Evolutionary conservation across 345 rosid genomes (phyloP), one percentile per base, ranked within the genome.

Genomic region (Arabidopsis arenosa): DNA sequence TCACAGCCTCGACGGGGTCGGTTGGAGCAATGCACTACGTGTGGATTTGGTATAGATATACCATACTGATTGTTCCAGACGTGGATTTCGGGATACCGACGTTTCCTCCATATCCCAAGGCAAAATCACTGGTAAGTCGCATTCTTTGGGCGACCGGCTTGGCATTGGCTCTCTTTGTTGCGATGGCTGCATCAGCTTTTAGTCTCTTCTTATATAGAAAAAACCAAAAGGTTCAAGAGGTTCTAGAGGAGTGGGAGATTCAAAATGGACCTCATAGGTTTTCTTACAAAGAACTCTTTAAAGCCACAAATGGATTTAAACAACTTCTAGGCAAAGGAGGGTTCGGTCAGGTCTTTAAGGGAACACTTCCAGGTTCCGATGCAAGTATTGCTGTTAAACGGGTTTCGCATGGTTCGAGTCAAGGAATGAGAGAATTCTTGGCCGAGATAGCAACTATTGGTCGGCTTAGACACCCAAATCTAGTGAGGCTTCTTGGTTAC

Each of bases 31-130:
- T 76, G 5, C 89, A 87, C 1, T 87, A 84, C 54, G 33, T 88
- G 33, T 75, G 48, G 37, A 75, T 85, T 3, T 90, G 92, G 90
- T 21, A 18, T 33, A 0, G 0, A 0, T 44, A 66, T 72, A 66
- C 23, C 23, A 23, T n/a, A 30, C 54, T 68, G 7, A 79, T 84
- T 41, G 66, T 66, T 53, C 70, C 69, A 52, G 0, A 14, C 0
- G 66, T 70, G 39, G 80, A 84, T 14, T 69, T 80, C 9, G 30
- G 1, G 1, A 14, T 56, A 63, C 43, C 69, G 41, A 14, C 66
- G 55, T 47, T 89, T 63, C 91, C 91, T 9, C 61, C 61, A 21
- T 83, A 84, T 85, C 91, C 93, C 1, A 79, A 75, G 9, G 0
- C 58, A 35, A 33, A 75, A 0, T 52, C 74, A 11, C 6, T 1